Base-by-base conservation (phyloP, 2,329 filamentous ascomycete genomes). In the Pseudohalonectria lignicola region DNA sequence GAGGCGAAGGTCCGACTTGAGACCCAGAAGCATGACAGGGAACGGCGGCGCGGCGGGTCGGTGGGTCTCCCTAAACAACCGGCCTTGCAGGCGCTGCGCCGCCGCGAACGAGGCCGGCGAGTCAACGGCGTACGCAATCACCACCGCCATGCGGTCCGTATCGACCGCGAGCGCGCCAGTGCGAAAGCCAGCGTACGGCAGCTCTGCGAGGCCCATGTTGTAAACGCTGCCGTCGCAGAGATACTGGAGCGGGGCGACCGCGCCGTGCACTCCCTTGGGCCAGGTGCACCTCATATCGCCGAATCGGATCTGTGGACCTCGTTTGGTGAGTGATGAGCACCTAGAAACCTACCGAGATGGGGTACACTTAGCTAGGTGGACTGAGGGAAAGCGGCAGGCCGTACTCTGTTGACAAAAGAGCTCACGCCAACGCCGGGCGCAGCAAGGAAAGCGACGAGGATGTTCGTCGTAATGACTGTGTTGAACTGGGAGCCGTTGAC, bases 1-100 rank as follows among this genome's bases (percentile, higher is more conserved):
- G n/a, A n/a, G 7, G 3, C 7, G 13, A 20, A 32, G 18, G 13
- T 38, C 36, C 7, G 36, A 6, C n/a, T 25, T 21, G 19, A 38
- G 20, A 12, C 36, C 36, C 11, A 38, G 36, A 5, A 38, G 29
- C 29, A 38, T 31, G n/a, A 23, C 29, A 15, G 36, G 36, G 8
- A 38, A 38, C 4, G 36, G 36, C 19, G 28, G 28, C n/a, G 8
- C 18, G n/a, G 19, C 20, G 19, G 19, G n/a, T 29, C 12, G 36
- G 20, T 26, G 23, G 12, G 12, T 12, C 37, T 31, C 36, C 44
- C 43, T 49, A 43, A 50, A 43, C 39, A 37, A 31, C 35, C 19
- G 26, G 32, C 28, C 33, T 34, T 43, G 36, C 19, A 38, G 18
- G 9, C 30, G 25, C 16, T 38, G 19, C 13, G 36, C 36, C 19